Conservation (phyloP, 1,284 basidiomycete genomes). For the Pseudozyma pruni region DNA sequence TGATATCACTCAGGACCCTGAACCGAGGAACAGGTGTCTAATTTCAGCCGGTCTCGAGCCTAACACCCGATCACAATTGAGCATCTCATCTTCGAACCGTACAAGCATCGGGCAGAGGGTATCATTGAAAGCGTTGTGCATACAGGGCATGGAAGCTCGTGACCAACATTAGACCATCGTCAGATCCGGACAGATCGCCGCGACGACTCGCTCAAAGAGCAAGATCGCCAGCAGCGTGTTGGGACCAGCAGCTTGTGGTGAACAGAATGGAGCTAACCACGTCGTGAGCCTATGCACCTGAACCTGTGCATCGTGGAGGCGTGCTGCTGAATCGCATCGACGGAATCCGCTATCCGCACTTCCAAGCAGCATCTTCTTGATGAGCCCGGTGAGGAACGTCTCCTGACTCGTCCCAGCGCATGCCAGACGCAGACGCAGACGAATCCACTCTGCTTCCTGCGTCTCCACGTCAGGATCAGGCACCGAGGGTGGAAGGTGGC, state of each 20-base stretch:
- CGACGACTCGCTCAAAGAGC: constrained; percentile 45
- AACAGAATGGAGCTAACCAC: constrained; percentile 45
- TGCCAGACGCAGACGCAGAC: constrained; percentile 29
- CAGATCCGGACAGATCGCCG: constrained; percentile 34
- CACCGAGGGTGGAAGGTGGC: constrained; percentile 39
- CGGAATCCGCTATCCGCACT: constrained; percentile 6
- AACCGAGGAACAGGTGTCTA: no score
- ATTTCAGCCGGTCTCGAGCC: background rate
- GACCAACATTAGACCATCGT: constrained; percentile 9
- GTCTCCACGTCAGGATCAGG: constrained; percentile 33
- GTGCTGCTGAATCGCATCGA: constrained; percentile 8
- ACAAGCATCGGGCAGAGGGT: background rate
- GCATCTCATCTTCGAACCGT: no score
- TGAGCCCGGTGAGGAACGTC: constrained; percentile 1
- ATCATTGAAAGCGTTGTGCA: constrained; percentile 1
- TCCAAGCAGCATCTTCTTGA: constrained; percentile 30
- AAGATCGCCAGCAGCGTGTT: constrained; percentile 47
- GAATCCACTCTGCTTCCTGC: constrained; percentile 38
- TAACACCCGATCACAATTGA: no score
- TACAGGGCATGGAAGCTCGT: background rate
- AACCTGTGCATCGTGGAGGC: constrained; percentile 11
- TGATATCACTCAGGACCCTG: constrained; percentile 15
- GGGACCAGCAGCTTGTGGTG: constrained; percentile 45
- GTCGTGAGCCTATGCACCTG: constrained; percentile 32
- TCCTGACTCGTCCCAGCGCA: background rate